Conservation (phyloP, 2,329 filamentous ascomycete species). For the Stagonosporopsis cucurbitacearum region DNA sequence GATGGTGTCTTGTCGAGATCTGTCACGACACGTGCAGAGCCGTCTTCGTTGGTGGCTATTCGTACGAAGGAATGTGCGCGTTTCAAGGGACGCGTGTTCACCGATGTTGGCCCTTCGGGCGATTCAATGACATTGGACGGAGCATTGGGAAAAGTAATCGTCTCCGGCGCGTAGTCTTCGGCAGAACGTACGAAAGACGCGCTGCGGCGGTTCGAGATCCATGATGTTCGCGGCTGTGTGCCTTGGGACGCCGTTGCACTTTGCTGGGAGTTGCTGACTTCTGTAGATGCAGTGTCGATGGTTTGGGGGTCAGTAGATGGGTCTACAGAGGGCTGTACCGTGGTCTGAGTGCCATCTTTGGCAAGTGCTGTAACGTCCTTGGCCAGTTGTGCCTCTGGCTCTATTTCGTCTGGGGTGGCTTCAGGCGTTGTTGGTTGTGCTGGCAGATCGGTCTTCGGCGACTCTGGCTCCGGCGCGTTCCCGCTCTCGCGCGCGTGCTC, state of each 20-base stretch:
- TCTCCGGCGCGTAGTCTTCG: constrained; percentile 44
- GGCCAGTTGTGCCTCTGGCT: constrained; percentile 19
- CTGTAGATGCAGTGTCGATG: constrained; percentile 32
- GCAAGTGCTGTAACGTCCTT: constrained; percentile 17
- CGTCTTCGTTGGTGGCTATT: constrained; percentile 83
- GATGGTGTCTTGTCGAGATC: constrained; percentile 73
- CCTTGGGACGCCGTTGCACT: constrained; percentile 41
- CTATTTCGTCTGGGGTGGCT: constrained; percentile 28
- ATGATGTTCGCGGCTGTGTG: constrained; percentile 45
- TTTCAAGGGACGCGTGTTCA: constrained; percentile 51
- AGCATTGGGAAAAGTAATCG: constrained; percentile 39
- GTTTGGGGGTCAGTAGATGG: constrained; percentile 34
- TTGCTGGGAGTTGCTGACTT: constrained; percentile 42
- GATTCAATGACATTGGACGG: constrained; percentile 44
- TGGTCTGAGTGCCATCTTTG: constrained; percentile 26
- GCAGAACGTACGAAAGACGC: constrained; percentile 48
- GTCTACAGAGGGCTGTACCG: constrained; percentile 26
- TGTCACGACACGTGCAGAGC: constrained; percentile 84
- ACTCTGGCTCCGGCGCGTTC: constrained; percentile 26
- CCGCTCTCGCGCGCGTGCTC: constrained; percentile 35
- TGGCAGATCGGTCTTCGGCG: constrained; percentile 27
- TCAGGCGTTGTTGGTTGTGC: constrained; percentile 30
- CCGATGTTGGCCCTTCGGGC: constrained; percentile 52
- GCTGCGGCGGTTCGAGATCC: constrained; percentile 56
- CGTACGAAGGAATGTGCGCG: constrained; percentile 65